Evolutionary conservation across 441 rosid species (phyloP), one percentile per base, ranked within the genome.

Genomic region (Adansonia madagascariensis): DNA sequence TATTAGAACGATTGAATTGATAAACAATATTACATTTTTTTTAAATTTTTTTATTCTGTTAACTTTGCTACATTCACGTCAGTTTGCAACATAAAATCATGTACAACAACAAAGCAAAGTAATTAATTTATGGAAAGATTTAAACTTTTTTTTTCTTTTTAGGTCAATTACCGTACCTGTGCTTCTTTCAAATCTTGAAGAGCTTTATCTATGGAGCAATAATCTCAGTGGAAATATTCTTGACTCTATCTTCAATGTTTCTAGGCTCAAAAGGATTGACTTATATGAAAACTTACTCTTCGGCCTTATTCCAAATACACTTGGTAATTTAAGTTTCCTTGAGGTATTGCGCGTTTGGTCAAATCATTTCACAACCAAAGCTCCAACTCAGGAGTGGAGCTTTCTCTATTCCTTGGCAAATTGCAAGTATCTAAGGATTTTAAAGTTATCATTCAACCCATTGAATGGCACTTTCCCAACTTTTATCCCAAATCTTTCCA

Each of bases 401-500:
- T 12, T 62, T 62, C n/a, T 31, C 3, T 0, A 6, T 14, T 35
- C 67, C 46, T 35, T 62, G 67, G 46, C 1, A 62, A 31, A 35
- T 31, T 62, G 67, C 46, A 14, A 1, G 4, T 6, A 6, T 15
- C 20, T 62, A 15, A 31, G 4, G 2, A 0, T 12, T 5, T 31
- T 62, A 35, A 0, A 1, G 1, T 6, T 35, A 31, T 61, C 67
- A 2, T 12, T 0, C 5, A 62, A 62, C 10, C 67, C 67, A 31
- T 62, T 62, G 17, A 35, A 62, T 1, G 41, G 71, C 8, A 0
- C 14, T 11, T 52, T 79, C 11, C 78, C 79, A 12, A 65, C 39
- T 49, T 55, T 77, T 5, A 49, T 81, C 53, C 17, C 70, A 27
- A 82, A 74, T 46, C 72, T 77, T 0, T 74, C 83, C 0, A 2